Evolutionary conservation across 2,329 filamentous ascomycete genomes (phyloP).

Genomic region (Capronia americana): DNA sequence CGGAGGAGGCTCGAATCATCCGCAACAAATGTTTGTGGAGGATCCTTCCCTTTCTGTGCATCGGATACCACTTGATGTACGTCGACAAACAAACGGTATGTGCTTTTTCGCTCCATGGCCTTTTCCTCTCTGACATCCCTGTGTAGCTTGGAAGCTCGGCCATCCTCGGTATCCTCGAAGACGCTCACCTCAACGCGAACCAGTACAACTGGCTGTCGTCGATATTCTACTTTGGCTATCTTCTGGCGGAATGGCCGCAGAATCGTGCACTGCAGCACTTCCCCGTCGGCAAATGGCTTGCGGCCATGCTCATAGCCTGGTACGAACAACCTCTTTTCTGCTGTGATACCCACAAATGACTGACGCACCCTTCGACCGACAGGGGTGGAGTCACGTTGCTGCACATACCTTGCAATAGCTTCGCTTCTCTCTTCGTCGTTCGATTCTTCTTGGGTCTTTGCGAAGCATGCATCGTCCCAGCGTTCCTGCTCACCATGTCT

Average conservation of each 20-base stretch:
- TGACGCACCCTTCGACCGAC: background rate
- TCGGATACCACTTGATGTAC: slow-evolving; percentile 52
- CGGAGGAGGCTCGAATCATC: slow-evolving; percentile 43
- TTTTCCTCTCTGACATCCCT: slow-evolving; percentile 47
- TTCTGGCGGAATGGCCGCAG: slow-evolving; percentile 59
- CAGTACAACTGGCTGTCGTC: slow-evolving; percentile 57
- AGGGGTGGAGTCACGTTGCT: slow-evolving; percentile 25
- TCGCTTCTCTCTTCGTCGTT: slow-evolving; percentile 23
- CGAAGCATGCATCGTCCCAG: slow-evolving; percentile 43
- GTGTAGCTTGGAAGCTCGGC: slow-evolving; percentile 48
- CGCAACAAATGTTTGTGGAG: slow-evolving; percentile 48
- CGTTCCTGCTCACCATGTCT: slow-evolving; percentile 42
- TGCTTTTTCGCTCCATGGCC: slow-evolving; percentile 48
- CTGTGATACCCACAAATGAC: background rate
- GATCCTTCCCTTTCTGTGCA: slow-evolving; percentile 49
- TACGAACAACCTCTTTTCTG: background rate
- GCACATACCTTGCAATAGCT: slow-evolving; percentile 26
- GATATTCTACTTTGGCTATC: slow-evolving; percentile 58
- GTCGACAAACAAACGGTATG: slow-evolving; percentile 49
- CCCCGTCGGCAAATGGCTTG: slow-evolving; percentile 57
- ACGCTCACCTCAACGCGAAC: slow-evolving; percentile 48
- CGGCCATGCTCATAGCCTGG: slow-evolving; percentile 49
- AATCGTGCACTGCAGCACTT: slow-evolving; percentile 58
- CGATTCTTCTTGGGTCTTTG: slow-evolving; percentile 23
- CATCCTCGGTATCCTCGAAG: slow-evolving; percentile 55